phyloP scores from a whole-genome alignment of 805 yeast genomes.

The Lipomyces anomalus region DNA sequence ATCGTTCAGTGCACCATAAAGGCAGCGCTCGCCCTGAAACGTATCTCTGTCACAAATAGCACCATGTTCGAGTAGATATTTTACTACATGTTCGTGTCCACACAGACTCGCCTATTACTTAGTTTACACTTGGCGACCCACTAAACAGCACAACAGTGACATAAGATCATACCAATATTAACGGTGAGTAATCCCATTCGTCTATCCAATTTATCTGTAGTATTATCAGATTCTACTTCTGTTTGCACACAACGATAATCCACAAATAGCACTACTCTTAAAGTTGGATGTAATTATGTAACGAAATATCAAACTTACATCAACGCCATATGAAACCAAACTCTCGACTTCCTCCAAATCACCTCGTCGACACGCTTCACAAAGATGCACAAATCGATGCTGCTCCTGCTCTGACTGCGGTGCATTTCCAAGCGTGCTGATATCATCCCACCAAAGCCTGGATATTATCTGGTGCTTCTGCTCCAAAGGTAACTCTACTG shows the following conservation, averaged over 20 bases:
- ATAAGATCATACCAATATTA: conserved; percentile 46
- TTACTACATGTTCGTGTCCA: conserved; percentile 42
- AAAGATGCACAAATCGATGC: conserved; percentile 38
- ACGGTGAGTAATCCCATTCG: conserved; percentile 69
- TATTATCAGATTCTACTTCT: not conserved
- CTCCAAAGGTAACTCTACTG: conserved; percentile 13
- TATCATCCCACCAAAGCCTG: conserved; percentile 12
- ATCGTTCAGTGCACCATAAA: conserved; percentile 73
- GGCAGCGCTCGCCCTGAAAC: conserved; percentile 72
- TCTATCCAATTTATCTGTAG: conserved; percentile 49
- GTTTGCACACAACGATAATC: too few species aligned
- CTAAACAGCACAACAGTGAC: not conserved
- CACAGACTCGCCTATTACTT: conserved; percentile 17
- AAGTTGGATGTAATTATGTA: too few species aligned
- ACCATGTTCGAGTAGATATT: conserved; percentile 54
- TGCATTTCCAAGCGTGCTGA: too few species aligned
- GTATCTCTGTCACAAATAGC: conserved; percentile 76
- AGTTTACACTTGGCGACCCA: not conserved
- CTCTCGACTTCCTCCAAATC: conserved; percentile 60
- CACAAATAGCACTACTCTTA: too few species aligned
- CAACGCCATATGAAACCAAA: conserved; percentile 48
- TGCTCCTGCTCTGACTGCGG: conserved; percentile 1
- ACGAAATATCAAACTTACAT: too few species aligned
- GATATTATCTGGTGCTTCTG: conserved; percentile 15
- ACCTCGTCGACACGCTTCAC: conserved; percentile 64